Evolutionary conservation across 2,329 filamentous ascomycete species (phyloP), one percentile per base, ranked within the genome.

Genomic region (Aureobasidium vineae): DNA sequence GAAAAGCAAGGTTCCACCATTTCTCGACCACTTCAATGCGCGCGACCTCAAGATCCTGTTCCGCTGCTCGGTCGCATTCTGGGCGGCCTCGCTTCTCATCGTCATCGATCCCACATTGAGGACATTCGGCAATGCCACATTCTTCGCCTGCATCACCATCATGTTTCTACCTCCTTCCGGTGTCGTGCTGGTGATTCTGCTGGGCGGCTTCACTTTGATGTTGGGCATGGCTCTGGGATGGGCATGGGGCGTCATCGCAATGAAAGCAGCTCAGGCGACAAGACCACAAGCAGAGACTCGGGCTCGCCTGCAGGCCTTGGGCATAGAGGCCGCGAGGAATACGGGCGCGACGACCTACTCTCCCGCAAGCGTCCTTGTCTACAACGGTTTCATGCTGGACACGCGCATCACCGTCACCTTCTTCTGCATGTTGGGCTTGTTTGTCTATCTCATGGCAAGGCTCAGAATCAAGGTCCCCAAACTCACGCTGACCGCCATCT

Each of bases 361-460:
- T 5, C 26, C 60, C n/a, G 49, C 52, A 1, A 56, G 38, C 13
- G 56, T 66, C 10, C n/a, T 67, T 16, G 33, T 67, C 8, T 67
- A 57, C 26, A 40, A 67, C 2, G 66, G 66, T 8, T 65, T 67
- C 19, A 57, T 67, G 59, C 66, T 67, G 3, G 66, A 67, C 31
- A 67, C 40, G 1, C 53, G 66, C 10, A 43, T 67, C 16, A 64
- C 66, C 15, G 52, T 67, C 33, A 69, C 67, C 13, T 68, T 54
- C 40, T 69, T 69, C 49, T 65, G 65, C 65, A 69, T 69, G 67
- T 6, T 69, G 23, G 26, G 66, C 6, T 36, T 69, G 31, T 68
- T 69, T 21, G 21, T 69, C 28, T 69, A 69, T 36, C 31, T 69
- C 40, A 59, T 69, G 59, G 67, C 67, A 3, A 50, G 65, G 5